Percentiles rank a stretch among this genome's conserved stretches.
Evolutionary conservation across 805 yeast species (phyloP).

Genomic region (Brettanomyces nanus): DNA sequence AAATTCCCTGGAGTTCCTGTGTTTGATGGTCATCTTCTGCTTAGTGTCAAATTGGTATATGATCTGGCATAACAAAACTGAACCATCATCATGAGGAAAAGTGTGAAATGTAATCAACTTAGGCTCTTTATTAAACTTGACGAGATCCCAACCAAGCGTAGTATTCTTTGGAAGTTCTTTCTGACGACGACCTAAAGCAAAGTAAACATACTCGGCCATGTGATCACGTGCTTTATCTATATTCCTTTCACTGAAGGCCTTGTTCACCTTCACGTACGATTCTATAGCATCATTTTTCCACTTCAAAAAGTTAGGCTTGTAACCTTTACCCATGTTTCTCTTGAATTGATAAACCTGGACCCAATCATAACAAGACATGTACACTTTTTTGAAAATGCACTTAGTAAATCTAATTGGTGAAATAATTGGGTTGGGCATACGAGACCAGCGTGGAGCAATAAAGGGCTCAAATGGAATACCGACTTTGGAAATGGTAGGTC

Average conservation of each 20-base stretch:
- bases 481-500: conserved; percentile 26
- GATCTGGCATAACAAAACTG: conserved; percentile 35
- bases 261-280: conserved; percentile 66
- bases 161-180: conserved; percentile 48
- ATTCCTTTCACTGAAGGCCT: conserved; percentile 62
- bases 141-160: conserved; percentile 67
- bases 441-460: conserved; percentile 41
- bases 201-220: conserved; percentile 56
- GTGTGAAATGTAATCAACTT: conserved; percentile 61
- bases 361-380: conserved; percentile 60
- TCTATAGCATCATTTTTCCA: conserved; percentile 88
- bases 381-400: conserved; percentile 53
- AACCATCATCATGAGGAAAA: conserved; percentile 35
- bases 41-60: conserved; percentile 55
- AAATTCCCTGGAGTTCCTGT: conserved; percentile 34
- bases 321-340: conserved; percentile 25
- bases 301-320: conserved; percentile 57
- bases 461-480: conserved; percentile 33
- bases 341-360: conserved; percentile 39
- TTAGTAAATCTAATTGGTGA: conserved; percentile 35
- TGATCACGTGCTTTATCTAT: conserved; percentile 36
- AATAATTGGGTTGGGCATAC: conserved; percentile 31
- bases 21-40: conserved; percentile 48
- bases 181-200: conserved; percentile 45
- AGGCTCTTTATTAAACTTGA: conserved; percentile 63